These are phyloP conservation scores for Nemania bipapillata DNA, from an alignment of 2,329 filamentous ascomycete genomes.

Conservation along the genomic window DNA sequence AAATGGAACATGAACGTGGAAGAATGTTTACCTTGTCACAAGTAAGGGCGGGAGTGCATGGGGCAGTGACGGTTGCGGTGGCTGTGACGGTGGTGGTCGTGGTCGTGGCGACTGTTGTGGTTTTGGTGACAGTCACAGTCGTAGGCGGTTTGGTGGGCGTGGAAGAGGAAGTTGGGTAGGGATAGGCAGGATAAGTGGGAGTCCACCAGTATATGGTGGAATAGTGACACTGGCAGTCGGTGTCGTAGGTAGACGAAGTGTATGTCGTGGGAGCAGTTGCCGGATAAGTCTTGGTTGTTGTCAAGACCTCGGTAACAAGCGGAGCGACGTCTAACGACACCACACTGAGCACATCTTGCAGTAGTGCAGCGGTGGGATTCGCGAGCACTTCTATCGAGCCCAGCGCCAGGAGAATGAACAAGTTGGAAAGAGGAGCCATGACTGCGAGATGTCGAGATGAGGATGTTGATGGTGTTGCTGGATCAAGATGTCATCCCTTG, in stretches of 20 bases:
- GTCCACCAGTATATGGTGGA: slow-evolving; percentile 37
- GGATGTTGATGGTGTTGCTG: slow-evolving; percentile 4
- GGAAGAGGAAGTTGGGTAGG: neutral
- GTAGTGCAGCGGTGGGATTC: slow-evolving; percentile 15
- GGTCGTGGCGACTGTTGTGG: slow-evolving; percentile 25
- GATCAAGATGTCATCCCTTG: neutral
- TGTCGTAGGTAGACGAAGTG: slow-evolving; percentile 34
- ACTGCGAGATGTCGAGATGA: neutral
- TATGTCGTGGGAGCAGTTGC: slow-evolving; percentile 32
- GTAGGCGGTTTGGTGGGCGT: slow-evolving; percentile 2
- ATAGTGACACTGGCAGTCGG: slow-evolving; percentile 30
- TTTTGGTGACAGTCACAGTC: slow-evolving; percentile 30
- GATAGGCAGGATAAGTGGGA: slow-evolving; percentile 11
- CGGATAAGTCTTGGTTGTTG: slow-evolving; percentile 30
- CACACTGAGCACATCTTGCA: slow-evolving; percentile 16
- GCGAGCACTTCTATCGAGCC: slow-evolving; percentile 18
- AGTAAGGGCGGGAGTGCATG: slow-evolving; percentile 27
- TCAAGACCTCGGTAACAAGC: slow-evolving; percentile 29
- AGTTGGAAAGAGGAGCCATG: slow-evolving; percentile 11
- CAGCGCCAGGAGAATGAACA: slow-evolving; percentile 13
- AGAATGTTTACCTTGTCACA: slow-evolving; percentile 22
- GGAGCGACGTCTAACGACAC: slow-evolving; percentile 23
- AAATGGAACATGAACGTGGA: neutral
- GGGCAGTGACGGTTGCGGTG: slow-evolving; percentile 28
- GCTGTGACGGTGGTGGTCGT: slow-evolving; percentile 28